Base-by-base conservation (phyloP, 2,329 filamentous ascomycete species). In the Sporothrix phasma region DNA sequence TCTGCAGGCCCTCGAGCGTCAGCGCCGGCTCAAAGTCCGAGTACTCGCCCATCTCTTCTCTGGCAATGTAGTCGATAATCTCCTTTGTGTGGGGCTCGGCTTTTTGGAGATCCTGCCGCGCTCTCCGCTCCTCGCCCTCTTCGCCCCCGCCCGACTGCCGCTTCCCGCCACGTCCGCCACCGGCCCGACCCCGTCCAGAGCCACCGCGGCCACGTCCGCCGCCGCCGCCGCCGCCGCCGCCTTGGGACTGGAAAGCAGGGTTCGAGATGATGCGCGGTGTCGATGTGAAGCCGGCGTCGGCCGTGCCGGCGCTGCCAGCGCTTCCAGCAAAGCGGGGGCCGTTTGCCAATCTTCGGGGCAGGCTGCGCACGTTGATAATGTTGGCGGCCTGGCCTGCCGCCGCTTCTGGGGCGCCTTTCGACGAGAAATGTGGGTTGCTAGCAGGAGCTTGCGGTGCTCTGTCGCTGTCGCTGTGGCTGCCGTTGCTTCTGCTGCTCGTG, bases 21-120 rank as follows among this genome's bases (percentile, higher is more conserved):
- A 74, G 61, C 19, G 68, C 62, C 15, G 77, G 77, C 60, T 71
- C 69, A 69, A 72, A 79, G 17, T 67, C 19, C 39, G 66, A 65
- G 56, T 69, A 66, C 24, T 59, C 58, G 58, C 76, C 77, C 62
- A 69, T 64, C 24, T 75, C 74, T 29, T 68, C 51, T 15, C 56
- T 63, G 46, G 72, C 68, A 3, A 72, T 8, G 51, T 71, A 71
- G 66, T 73, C 69, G 31, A 68, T 65, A 15, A 59, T 61, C 49
- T 59, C 67, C n/a, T n/a, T n/a, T n/a, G n/a, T n/a, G n/a, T n/a
- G n/a, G n/a, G n/a, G n/a, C n/a, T n/a, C n/a, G n/a, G n/a, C n/a
- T n/a, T n/a, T n/a, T n/a, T n/a, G n/a, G n/a, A n/a, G n/a, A n/a
- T n/a, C n/a, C n/a, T n/a, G n/a, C n/a, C n/a, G n/a, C n/a, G n/a